Conservation (phyloP, 352 stramenopile species). For the Plasmopara muralis region DNA sequence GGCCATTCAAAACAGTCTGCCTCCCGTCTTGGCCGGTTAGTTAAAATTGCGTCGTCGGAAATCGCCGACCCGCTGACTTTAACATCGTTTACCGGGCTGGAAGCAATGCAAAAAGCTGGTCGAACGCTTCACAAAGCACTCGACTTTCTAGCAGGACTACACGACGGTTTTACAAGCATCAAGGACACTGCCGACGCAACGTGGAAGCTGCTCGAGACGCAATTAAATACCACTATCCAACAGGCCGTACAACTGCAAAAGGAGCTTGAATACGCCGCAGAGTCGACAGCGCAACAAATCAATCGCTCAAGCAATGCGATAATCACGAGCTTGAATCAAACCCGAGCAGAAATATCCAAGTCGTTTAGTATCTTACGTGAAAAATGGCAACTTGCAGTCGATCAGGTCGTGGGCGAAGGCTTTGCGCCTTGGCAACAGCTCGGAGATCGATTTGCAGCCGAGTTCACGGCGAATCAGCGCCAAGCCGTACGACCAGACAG, state of each 20-base stretch:
- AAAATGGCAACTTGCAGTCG: slow-evolving; percentile 18
- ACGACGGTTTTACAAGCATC: slow-evolving; percentile 26
- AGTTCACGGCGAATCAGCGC: slow-evolving; percentile 27
- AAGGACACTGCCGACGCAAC: slow-evolving; percentile 20
- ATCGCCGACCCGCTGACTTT: slow-evolving; percentile 17
- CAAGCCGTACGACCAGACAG: slow-evolving; percentile 16
- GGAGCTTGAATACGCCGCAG: slow-evolving; percentile 22
- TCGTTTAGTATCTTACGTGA: slow-evolving; percentile 23
- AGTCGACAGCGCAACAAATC: slow-evolving; percentile 23
- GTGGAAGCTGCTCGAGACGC: slow-evolving; percentile 23
- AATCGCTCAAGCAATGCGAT: slow-evolving; percentile 19
- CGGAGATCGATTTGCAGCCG: slow-evolving; percentile 22
- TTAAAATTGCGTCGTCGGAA: slow-evolving; percentile 21
- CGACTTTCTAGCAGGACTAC: slow-evolving; percentile 22
- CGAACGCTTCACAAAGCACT: slow-evolving; percentile 26
- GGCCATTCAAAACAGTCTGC: slow-evolving; percentile 22
- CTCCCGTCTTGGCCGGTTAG: slow-evolving; percentile 21
- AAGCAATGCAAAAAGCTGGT: slow-evolving; percentile 22
- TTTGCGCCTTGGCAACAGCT: slow-evolving; percentile 29
- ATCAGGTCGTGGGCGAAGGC: slow-evolving; percentile 13
- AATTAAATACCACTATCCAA: slow-evolving; percentile 24
- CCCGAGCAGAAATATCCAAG: slow-evolving; percentile 22
- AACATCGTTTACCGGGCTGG: slow-evolving; percentile 14
- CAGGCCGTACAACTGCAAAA: slow-evolving; percentile 21
- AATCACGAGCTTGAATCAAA: slow-evolving; percentile 20